Conservation (phyloP, 2,329 filamentous ascomycete species). For the Mycosphaerella sp. region DNA sequence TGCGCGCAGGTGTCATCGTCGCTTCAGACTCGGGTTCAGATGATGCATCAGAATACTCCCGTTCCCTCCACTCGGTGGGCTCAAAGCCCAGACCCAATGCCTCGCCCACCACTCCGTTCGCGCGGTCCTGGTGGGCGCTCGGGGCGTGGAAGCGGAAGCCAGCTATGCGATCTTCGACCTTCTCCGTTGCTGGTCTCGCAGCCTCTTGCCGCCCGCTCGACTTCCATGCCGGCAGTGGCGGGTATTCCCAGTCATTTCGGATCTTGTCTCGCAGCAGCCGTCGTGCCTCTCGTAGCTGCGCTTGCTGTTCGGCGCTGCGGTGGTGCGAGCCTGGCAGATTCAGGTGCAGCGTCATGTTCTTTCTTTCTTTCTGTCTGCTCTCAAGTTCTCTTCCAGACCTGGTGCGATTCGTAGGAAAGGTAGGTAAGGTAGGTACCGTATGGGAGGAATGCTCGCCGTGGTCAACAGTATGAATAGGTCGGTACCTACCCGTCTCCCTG, state of each 20-base stretch:
- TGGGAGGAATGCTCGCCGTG: no score
- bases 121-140: constrained; percentile 1
- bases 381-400: no score
- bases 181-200: constrained; percentile 11
- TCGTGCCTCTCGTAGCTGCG: constrained; percentile 39
- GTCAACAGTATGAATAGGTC: background rate
- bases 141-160: constrained; percentile 30
- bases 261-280: constrained; percentile 39
- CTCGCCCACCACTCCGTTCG: constrained; percentile 3
- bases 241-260: constrained; percentile 44
- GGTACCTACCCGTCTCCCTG: background rate
- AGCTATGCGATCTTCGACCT: constrained; percentile 22
- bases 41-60: constrained; percentile 36
- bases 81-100: constrained; percentile 30
- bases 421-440: background rate
- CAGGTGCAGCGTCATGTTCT: constrained; percentile 29
- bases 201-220: constrained; percentile 14
- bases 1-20: constrained; percentile 8
- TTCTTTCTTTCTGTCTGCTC: background rate
- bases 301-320: constrained; percentile 36
- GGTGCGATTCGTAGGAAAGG: no score
- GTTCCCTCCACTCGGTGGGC: constrained; percentile 40
- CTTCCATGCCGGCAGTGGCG: constrained; percentile 29
- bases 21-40: constrained; percentile 30
- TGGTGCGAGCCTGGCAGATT: constrained; percentile 26